phyloP scores from a whole-genome alignment of 306 rosid species.

The Prunus davidiana region DNA sequence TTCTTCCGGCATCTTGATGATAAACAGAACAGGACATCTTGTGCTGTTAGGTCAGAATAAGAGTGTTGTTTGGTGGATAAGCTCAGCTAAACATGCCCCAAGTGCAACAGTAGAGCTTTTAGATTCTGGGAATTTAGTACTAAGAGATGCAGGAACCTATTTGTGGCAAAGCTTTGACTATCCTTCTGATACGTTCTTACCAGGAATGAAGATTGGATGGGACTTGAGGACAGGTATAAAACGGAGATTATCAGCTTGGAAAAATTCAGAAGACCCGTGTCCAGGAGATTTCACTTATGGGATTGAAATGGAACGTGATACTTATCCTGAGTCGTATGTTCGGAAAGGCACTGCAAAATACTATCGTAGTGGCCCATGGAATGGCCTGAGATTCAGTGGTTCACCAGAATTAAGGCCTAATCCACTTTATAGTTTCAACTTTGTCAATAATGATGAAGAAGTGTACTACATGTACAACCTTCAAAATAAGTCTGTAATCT shows the following conservation, averaged over 20 bases:
- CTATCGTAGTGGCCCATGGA: constrained; percentile 50
- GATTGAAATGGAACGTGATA: constrained; percentile 15
- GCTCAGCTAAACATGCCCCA: constrained; percentile 8
- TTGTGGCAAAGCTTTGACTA: no score
- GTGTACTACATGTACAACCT: constrained; percentile 41
- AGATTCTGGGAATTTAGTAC: constrained; percentile 48
- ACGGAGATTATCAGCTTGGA: no score
- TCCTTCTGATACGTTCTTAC: no score
- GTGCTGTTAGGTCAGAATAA: constrained; percentile 17
- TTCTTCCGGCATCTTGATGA: constrained; percentile 31
- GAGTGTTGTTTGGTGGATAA: constrained; percentile 34
- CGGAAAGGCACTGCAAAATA: constrained; percentile 29
- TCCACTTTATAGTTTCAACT: constrained; percentile 30
- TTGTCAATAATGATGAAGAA: constrained; percentile 35
- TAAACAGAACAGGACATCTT: constrained; percentile 16
- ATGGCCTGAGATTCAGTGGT: constrained; percentile 45
- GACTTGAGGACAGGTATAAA: no score
- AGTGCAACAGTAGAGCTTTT: constrained; percentile 37
- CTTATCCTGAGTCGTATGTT: constrained; percentile 31
- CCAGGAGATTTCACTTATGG: constrained; percentile 11
- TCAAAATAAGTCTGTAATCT: constrained; percentile 26
- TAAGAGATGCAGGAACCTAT: constrained; percentile 21
- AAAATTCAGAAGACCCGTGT: no score
- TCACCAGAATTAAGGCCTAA: constrained; percentile 24
- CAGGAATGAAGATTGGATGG: no score